These are phyloP conservation scores for Nemania diffusa DNA, from an alignment of 2,329 filamentous ascomycete species.

Conservation along the genomic window DNA sequence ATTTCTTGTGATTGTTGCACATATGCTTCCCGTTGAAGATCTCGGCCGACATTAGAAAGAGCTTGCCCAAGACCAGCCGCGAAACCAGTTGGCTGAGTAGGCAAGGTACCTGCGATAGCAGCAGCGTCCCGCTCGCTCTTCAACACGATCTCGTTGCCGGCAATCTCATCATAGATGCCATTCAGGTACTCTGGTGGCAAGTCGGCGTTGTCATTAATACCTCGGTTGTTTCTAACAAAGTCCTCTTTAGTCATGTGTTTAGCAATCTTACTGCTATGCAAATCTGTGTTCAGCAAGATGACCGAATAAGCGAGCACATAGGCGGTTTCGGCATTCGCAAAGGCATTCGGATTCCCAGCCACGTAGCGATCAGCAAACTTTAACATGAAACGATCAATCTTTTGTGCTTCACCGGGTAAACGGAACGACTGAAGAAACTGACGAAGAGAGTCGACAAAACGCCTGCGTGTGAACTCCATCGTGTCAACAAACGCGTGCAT, in stretches of 20 bases:
- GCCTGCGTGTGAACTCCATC: slow-evolving; percentile 92
- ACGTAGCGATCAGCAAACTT: slow-evolving; percentile 98
- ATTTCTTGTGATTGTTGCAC: slow-evolving; percentile 97
- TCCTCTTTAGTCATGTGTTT: slow-evolving; percentile 94
- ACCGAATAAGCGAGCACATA: slow-evolving; percentile 97
- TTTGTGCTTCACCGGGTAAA: slow-evolving; percentile 94
- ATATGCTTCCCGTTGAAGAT: slow-evolving; percentile 91
- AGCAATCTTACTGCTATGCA: slow-evolving; percentile 87
- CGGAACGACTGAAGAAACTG: slow-evolving; percentile 95
- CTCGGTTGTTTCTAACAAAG: slow-evolving; percentile 98
- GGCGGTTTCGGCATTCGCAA: slow-evolving; percentile 96
- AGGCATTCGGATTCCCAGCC: slow-evolving; percentile 93
- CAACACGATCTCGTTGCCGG: slow-evolving; percentile 89
- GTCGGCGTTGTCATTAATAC: slow-evolving; percentile 96
- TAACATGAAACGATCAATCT: slow-evolving; percentile 99
- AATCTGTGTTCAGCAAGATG: slow-evolving; percentile 95
- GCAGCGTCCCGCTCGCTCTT: slow-evolving; percentile 91
- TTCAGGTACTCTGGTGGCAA: slow-evolving; percentile 91
- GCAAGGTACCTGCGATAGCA: slow-evolving; percentile 75
- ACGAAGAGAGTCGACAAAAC: slow-evolving; percentile 91
- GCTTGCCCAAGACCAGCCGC: slow-evolving; percentile 88
- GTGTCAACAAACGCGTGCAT: slow-evolving; percentile 98
- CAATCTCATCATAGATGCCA: slow-evolving; percentile 92
- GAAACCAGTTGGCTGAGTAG: slow-evolving; percentile 72
- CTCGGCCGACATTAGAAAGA: slow-evolving; percentile 89